Evolutionary conservation across 1,284 basidiomycete species (phyloP), one percentile per base, ranked within the genome.

Genomic region (Leccinum variabile): DNA sequence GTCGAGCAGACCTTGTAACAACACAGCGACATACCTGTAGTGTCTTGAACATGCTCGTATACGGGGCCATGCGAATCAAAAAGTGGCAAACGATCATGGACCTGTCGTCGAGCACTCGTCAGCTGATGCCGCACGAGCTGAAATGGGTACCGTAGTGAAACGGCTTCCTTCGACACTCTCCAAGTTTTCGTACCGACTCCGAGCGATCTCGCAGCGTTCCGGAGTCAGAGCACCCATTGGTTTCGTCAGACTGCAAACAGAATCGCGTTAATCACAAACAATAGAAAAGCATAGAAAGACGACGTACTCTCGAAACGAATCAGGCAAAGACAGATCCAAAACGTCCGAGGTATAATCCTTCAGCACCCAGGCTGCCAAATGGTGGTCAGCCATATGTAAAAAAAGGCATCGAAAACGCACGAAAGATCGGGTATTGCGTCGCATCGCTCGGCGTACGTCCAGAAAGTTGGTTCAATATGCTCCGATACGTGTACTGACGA

Each of bases 61-160:
- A 97, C 0, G 96, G 96, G 10, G 91, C 87, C 68, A 97, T 78
- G 11, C 96, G 85, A 64, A 98, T 97, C 70, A 98, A 79, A 78
- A 92, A 98, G 67, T 97, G 95, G 78, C 95, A 97, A 37, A 97
- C 94, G 63, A 95, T 97, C 90, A 97, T 97, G 0, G 95, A 97
- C 60, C 73, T 74, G 54, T 50, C 11, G n/a, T 59, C 7, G 59
- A 60, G 11, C 7, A 53, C 0, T 22, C 6, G 22, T 67, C 35
- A 49, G 13, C 46, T 25, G 66, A 13, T 8, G 4, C 9, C 73
- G 13, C 59, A 75, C 5, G 94, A 97, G 69, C 92, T 94, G 73
- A 96, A 98, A 73, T 98, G 96, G 1, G 96, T 98, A 55, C 94
- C 94, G 66, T 94, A 95, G 71, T 97, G 93, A 79, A 96, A 96